These are phyloP conservation scores for Annulohypoxylon bovei DNA, from an alignment of 495 filamentous ascomycete genomes.

Conservation along the genomic window DNA sequence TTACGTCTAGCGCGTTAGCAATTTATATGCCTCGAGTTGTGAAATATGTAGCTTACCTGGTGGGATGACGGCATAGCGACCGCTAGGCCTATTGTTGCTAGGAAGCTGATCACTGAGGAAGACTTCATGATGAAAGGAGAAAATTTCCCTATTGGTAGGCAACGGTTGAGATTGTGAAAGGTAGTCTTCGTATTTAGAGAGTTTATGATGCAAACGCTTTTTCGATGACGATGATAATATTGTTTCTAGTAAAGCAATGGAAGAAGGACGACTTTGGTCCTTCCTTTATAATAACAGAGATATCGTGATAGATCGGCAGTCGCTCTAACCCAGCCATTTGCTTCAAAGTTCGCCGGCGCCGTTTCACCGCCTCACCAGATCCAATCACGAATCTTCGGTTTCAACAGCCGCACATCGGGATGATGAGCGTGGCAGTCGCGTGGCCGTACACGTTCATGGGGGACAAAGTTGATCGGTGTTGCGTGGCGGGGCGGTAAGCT, in stretches of 20 bases:
- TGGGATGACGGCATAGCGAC: slow-evolving; percentile 20
- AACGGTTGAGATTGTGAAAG: neutral
- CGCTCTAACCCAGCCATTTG: neutral
- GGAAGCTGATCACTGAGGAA: slow-evolving; percentile 8
- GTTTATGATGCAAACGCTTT: neutral
- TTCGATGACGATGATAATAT: neutral
- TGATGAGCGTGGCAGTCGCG: slow-evolving; percentile 6
- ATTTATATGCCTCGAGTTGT: neutral
- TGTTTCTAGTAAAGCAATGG: neutral
- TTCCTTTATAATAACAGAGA: slow-evolving; percentile 12
- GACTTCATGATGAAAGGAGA: slow-evolving; percentile 23
- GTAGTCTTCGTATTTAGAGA: neutral
- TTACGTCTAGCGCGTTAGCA: neutral
- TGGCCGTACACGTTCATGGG: slow-evolving; percentile 10
- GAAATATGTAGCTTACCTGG: slow-evolving; percentile 12
- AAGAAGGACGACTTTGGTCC: neutral
- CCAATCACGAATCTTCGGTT: neutral
- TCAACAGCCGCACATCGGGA: neutral
- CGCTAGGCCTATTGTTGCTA: slow-evolving; percentile 9
- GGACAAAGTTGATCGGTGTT: slow-evolving; percentile 1
- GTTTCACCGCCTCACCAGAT: slow-evolving; percentile 1
- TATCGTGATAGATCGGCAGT: slow-evolving; percentile 9
- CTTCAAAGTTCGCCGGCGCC: slow-evolving; percentile 9
- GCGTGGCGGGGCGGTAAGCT: slow-evolving; percentile 32
- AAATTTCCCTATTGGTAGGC: neutral